Conservation (phyloP, 2,329 filamentous ascomycete species). For the Keithomyces neogunnii region DNA sequence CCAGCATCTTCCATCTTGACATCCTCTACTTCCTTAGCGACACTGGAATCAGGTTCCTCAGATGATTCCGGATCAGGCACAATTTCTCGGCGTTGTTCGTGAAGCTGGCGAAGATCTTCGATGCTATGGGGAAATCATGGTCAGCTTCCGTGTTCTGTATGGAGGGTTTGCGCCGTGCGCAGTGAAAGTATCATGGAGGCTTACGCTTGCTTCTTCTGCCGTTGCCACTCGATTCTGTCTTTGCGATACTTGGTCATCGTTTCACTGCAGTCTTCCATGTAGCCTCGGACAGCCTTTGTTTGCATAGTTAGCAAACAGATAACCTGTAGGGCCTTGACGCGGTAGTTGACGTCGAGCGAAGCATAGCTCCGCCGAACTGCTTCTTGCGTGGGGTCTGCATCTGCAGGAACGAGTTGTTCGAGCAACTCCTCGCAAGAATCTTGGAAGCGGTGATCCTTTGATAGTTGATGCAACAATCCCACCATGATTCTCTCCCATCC, state of each 20-base stretch:
- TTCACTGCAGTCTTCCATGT: constrained; percentile 86
- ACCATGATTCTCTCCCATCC: constrained; percentile 90
- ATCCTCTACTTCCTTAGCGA: constrained; percentile 43
- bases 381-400: constrained; percentile 65
- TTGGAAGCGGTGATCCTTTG: constrained; percentile 62
- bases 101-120: constrained; percentile 62
- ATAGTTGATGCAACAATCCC: constrained; percentile 77
- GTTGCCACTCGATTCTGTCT: constrained; percentile 88
- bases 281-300: constrained; percentile 77
- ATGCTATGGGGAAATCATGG: constrained; percentile 33
- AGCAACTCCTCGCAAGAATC: constrained; percentile 72
- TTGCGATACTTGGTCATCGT: constrained; percentile 94
- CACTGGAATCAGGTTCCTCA: constrained; percentile 44
- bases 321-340: constrained; percentile 73
- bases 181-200: constrained; percentile 19
- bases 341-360: constrained; percentile 71
- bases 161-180: background rate
- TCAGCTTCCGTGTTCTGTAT: constrained; percentile 4
- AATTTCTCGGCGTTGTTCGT: constrained; percentile 65
- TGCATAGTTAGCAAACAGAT: constrained; percentile 79
- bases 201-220: constrained; percentile 60
- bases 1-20: constrained; percentile 56
- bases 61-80: constrained; percentile 64
- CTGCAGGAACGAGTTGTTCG: constrained; percentile 68
- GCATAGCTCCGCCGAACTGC: constrained; percentile 67